These are phyloP conservation scores for Microstroma glucosiphilum DNA, from an alignment of 1,284 basidiomycete genomes.

Conservation along the genomic window DNA sequence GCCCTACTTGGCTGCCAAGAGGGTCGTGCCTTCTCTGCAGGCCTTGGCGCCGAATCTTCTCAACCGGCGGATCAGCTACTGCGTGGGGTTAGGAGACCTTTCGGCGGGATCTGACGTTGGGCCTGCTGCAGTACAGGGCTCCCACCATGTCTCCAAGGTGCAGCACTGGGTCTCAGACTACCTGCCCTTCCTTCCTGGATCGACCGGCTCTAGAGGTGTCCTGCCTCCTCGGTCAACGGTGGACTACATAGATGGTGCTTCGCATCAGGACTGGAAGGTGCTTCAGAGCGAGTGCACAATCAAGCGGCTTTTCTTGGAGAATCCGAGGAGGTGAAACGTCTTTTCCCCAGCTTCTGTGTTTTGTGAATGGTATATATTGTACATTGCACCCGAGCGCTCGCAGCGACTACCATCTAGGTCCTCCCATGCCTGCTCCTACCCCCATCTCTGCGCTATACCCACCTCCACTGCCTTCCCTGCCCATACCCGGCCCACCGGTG, in stretches of 20 bases:
- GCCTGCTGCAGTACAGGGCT: slow-evolving; percentile 33
- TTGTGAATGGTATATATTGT: no score
- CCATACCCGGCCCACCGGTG: no score
- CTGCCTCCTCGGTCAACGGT: slow-evolving; percentile 25
- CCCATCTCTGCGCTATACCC: neutral
- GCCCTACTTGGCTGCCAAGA: slow-evolving; percentile 16
- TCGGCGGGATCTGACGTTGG: slow-evolving; percentile 24
- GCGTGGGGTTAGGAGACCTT: slow-evolving; percentile 32
- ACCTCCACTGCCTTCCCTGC: neutral
- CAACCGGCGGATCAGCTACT: slow-evolving; percentile 21
- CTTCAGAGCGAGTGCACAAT: slow-evolving; percentile 21
- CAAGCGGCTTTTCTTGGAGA: no score
- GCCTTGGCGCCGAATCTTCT: slow-evolving; percentile 5
- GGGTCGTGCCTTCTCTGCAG: neutral
- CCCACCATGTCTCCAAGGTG: slow-evolving; percentile 35
- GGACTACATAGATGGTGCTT: slow-evolving; percentile 20
- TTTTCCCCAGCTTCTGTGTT: no score
- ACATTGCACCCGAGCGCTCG: no score
- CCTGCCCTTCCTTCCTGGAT: slow-evolving; percentile 28
- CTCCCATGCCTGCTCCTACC: neutral
- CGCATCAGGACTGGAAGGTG: slow-evolving; percentile 32
- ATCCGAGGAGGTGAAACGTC: no score
- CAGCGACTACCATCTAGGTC: slow-evolving; percentile 6
- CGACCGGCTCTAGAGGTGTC: slow-evolving; percentile 8
- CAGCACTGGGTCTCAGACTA: slow-evolving; percentile 33